Evolutionary conservation across 2,329 filamentous ascomycete genomes (phyloP).

Genomic region (Akanthomyces muscarius): DNA sequence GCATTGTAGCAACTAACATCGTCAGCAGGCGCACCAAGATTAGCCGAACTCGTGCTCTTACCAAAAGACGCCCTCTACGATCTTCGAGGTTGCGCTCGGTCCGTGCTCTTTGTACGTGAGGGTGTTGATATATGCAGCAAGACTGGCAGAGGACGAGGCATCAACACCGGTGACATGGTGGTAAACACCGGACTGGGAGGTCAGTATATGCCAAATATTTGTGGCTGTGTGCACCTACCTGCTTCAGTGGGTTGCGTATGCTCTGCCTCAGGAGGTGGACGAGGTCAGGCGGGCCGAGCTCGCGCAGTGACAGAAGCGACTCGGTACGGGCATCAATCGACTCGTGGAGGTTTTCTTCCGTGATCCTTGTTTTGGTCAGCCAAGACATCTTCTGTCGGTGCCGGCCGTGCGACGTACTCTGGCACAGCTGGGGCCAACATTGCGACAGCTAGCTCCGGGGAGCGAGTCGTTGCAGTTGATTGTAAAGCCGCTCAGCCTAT

Average conservation of each 20-base stretch:
- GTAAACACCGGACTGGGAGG: slow-evolving; percentile 75
- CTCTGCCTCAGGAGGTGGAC: slow-evolving; percentile 86
- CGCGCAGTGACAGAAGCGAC: slow-evolving; percentile 76
- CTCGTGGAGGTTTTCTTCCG: slow-evolving; percentile 88
- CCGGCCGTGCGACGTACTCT: slow-evolving; percentile 52
- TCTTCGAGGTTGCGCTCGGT: slow-evolving; percentile 68
- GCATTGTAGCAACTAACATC: slow-evolving; percentile 84
- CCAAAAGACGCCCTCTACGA: slow-evolving; percentile 93
- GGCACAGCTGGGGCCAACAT: slow-evolving; percentile 74
- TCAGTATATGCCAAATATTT: not conserved
- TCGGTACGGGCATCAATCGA: slow-evolving; percentile 92
- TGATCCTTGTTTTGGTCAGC: slow-evolving; percentile 58
- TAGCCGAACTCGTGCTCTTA: slow-evolving; percentile 36
- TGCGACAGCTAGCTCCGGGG: slow-evolving; percentile 31
- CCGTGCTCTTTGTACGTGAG: slow-evolving; percentile 86
- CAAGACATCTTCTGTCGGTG: slow-evolving; percentile 17
- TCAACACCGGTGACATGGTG: slow-evolving; percentile 98
- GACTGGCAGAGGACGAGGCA: slow-evolving; percentile 92
- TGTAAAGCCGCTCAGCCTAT: slow-evolving; percentile 2
- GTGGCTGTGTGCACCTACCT: slow-evolving; percentile 35
- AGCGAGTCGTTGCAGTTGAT: slow-evolving; percentile 20
- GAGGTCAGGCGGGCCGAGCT: slow-evolving; percentile 91
- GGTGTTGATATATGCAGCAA: slow-evolving; percentile 98
- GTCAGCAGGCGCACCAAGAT: slow-evolving; percentile 29
- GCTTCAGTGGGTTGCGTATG: slow-evolving; percentile 53